A percentile compares a stretch with the other conserved stretches of the same genome.
phyloP scores from a whole-genome alignment of 805 yeast species.

The Henningerozyma blattae region DNA sequence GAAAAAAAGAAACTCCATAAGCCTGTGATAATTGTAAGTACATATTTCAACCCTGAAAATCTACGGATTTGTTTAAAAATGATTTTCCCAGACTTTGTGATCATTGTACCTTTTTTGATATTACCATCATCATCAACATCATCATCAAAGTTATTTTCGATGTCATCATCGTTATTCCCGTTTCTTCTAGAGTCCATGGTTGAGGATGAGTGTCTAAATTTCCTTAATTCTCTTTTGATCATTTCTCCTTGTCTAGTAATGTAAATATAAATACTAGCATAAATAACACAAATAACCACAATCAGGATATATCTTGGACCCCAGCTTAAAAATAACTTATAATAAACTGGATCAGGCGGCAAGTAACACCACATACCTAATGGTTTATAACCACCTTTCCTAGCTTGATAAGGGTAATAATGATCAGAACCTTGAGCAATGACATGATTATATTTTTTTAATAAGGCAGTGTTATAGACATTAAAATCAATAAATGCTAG shows the following conservation, averaged over 20 bases:
- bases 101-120: too few species aligned
- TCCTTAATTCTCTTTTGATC: conserved; percentile 30
- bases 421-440: conserved; percentile 16
- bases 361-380: conserved; percentile 69
- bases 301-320: conserved; percentile 64
- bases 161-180: too few species aligned
- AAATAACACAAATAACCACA: conserved; percentile 48
- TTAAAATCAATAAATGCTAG: conserved; percentile 47
- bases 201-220: too few species aligned
- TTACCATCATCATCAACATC: too few species aligned
- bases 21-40: too few species aligned
- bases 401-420: conserved; percentile 13
- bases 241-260: conserved; percentile 50
- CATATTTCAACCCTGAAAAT: too few species aligned
- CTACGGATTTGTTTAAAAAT: too few species aligned
- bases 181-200: too few species aligned
- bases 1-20: too few species aligned
- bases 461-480: conserved; percentile 6
- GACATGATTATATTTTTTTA: conserved; percentile 11
- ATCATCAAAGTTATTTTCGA: too few species aligned
- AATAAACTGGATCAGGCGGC: conserved; percentile 65
- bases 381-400: conserved; percentile 43
- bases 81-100: too few species aligned
- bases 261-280: conserved; percentile 59
- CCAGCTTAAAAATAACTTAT: conserved; percentile 65